Evolutionary conservation across 345 rosid genomes (phyloP), one percentile per base, ranked within the genome.

Genomic region (Moricandia arvensis): DNA sequence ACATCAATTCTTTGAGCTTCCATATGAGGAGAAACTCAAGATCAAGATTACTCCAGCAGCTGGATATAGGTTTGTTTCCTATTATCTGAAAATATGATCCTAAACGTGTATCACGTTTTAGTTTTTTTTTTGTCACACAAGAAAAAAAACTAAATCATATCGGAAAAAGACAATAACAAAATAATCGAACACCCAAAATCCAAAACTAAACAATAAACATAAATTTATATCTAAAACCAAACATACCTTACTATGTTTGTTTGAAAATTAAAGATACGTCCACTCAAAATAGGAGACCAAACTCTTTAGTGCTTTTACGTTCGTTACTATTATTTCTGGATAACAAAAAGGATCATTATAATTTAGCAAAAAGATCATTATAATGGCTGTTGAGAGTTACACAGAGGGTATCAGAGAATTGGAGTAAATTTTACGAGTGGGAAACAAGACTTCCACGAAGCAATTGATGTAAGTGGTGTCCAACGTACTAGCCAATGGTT

Each of bases 381-480:
- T 21, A 10, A 54, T 63, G 49, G 15, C n/a, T 18, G 30, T 54
- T 41, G 59, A 30, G 27, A 30, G 27, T 74, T 57, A 13, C 65
- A 80, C 87, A 91, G 98, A 76, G 96, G 94, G 74, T 93, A 87
- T 82, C 89, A 93, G 74, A 88, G 86, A 70, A 16, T 89, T 30
- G 88, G 88, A 71, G 87, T 86, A 83, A 93, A 93, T 64, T 61
- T 84, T 75, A 93, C 98, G 34, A 85, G 83, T 81, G 98, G 90
- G 30, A 66, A 68, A 29, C 88, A 90, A 59, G 96, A 91, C 55
- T 76, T 87, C 76, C 96, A 83, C 11, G 93, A 91, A 85, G 97
- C 98, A 53, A 88, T 91, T 58, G 96, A 91, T 81, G 92, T 93
- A 72, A 47, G 53, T n/a, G 12, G 59, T 54, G 29, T 54, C 59